Evolutionary conservation across 1,139 yeast genomes (phyloP).

Genomic region (Debaryomyces nepalensis): DNA sequence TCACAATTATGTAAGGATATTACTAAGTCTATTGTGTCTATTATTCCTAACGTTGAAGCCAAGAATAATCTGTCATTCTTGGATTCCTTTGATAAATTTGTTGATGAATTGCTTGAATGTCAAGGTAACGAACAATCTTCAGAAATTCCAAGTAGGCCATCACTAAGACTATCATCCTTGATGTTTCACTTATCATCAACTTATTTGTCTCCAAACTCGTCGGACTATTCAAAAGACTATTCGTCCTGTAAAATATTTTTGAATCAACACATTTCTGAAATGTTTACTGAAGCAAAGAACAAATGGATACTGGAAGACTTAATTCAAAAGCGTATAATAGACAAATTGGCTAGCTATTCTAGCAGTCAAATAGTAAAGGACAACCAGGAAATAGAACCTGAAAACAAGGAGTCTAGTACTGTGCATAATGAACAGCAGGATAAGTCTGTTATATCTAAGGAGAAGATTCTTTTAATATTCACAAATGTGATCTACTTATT

Average conservation of each 20-base stretch:
- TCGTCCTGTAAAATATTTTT: constrained; percentile 30
- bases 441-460: constrained; percentile 3
- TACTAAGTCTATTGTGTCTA: constrained; percentile 16
- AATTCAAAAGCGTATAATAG: constrained; percentile 12
- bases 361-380: too few species aligned
- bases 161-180: constrained; percentile 24
- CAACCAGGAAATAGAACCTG: not conserved
- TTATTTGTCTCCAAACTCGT: constrained; percentile 5
- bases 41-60: constrained; percentile 14
- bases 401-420: not conserved
- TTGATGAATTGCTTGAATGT: constrained; percentile 3
- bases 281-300: constrained; percentile 32
- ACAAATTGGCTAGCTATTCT: constrained; percentile 1
- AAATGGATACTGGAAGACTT: constrained; percentile 30
- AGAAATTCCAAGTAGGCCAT: constrained; percentile 27
- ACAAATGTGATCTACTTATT: constrained; percentile 33
- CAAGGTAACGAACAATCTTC: not conserved
- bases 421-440: constrained; percentile 1
- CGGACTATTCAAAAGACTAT: constrained; percentile 17
- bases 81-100: constrained; percentile 19
- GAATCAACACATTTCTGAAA: constrained; percentile 19
- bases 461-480: constrained; percentile 15
- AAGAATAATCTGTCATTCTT: constrained; percentile 13
- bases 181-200: constrained; percentile 7
- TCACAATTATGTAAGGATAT: constrained; percentile 13